These are phyloP conservation scores for Aspergillus brunneoviolaceus DNA, from an alignment of 2,329 filamentous ascomycete genomes.

Conservation along the genomic window DNA sequence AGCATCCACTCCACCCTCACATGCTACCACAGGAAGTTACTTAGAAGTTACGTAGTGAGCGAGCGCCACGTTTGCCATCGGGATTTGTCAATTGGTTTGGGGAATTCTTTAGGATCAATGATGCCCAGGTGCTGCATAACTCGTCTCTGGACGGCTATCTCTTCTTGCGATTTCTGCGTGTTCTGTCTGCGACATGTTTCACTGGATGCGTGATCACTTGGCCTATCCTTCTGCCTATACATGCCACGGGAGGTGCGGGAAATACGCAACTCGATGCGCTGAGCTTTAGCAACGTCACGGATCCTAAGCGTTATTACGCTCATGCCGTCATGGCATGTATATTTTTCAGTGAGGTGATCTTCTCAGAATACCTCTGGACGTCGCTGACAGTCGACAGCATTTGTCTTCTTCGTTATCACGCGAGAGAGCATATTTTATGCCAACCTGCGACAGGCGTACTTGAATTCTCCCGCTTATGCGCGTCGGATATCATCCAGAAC, in stretches of 20 bases:
- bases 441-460: conserved; percentile 85
- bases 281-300: conserved; percentile 72
- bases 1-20: background rate
- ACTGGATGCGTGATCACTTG: conserved; percentile 81
- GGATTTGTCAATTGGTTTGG: conserved; percentile 57
- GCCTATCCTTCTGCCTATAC: conserved; percentile 84
- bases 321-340: conserved; percentile 74
- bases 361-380: background rate
- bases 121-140: conserved; percentile 82
- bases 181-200: conserved; percentile 74
- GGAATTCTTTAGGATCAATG: conserved; percentile 56
- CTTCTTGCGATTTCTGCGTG: conserved; percentile 82
- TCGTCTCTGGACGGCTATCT: conserved; percentile 90
- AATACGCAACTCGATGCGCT: conserved; percentile 71
- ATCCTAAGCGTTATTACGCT: conserved; percentile 70
- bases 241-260: conserved; percentile 73
- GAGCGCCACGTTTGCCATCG: conserved; percentile 48
- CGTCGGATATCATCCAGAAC: conserved; percentile 85
- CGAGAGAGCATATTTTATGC: conserved; percentile 89
- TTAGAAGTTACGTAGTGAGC: conserved; percentile 35
- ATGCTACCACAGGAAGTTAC: background rate
- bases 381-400: conserved; percentile 46
- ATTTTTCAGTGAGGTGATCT: conserved; percentile 61
- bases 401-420: conserved; percentile 81
- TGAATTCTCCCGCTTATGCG: conserved; percentile 79